Percentiles rank a stretch among this genome's conserved stretches.
phyloP scores from a whole-genome alignment of 225 moss, liverwort and hornwort genomes.

The Marchantia paleacea region DNA sequence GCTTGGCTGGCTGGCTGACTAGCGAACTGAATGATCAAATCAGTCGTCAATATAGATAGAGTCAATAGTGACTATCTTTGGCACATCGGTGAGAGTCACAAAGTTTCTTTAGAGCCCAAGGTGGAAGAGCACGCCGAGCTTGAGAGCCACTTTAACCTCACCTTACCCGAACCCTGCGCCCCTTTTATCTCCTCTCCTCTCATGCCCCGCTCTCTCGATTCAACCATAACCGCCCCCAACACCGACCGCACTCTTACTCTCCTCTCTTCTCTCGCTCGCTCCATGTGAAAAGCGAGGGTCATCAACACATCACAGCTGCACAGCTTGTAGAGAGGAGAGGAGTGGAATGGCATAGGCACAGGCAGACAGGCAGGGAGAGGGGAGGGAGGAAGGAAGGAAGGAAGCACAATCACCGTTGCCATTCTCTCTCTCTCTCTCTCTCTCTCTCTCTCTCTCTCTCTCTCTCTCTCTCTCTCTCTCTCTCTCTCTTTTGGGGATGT shows the following conservation, averaged over 20 bases:
- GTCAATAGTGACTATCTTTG: slow-evolving; percentile 11
- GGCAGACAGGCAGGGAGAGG: neutral
- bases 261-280: neutral
- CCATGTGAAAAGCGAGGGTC: neutral
- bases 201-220: neutral
- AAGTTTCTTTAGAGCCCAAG: neutral
- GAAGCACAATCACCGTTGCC: neutral
- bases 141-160: neutral
- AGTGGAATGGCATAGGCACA: no score
- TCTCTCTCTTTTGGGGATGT: no score
- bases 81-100: neutral
- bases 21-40: no score
- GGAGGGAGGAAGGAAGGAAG: no score
- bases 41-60: neutral
- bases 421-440: neutral
- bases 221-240: neutral
- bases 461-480: neutral
- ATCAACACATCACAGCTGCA: neutral
- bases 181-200: neutral
- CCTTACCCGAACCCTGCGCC: neutral
- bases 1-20: neutral
- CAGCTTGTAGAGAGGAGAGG: no score
- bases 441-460: neutral
- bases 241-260: neutral
- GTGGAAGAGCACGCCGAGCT: neutral